Base-by-base conservation (phyloP, 345 rosid genomes). In the Dipteronia sinensis region DNA sequence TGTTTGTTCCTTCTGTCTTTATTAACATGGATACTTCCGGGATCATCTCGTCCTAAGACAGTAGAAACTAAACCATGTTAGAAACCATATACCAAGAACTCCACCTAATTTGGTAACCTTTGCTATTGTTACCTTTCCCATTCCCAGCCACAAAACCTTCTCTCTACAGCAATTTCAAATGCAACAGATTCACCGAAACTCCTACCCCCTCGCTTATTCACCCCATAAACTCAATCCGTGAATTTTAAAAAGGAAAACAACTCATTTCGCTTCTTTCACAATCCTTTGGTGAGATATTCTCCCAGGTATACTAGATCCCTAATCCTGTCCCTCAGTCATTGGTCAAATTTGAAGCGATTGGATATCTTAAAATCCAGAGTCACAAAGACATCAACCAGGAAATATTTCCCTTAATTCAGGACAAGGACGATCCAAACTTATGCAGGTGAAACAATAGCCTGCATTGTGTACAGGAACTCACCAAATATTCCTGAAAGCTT, bases 91-190 rank as follows among this genome's bases (percentile, higher is more conserved):
- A 58, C 25, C 44, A 53, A 34, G 19, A 47, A 58, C 31, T 56
- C 51, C 42, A 58, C 53, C 12, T 34, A 29, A 10, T 58, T 20
- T 13, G 19, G 31, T 58, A 58, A 72, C 53, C 65, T 42, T 58
- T 20, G 20, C 10, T 15, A 13, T 56, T 55, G 62, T 71, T 31
- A 31, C 65, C 40, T n/a, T 55, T 71, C 20, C 75, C 29, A 53
- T 34, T 55, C 64, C 61, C 25, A 71, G 55, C 63, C 27, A 7
- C 23, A 25, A 25, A 17, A 25, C 74, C 16, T 7, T 29, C 46
- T 10, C 9, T 72, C 65, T 71, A 38, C 29, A 58, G 16, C 75
- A 72, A 73, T 22, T 72, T 61, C 58, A 13, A 19, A 44, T 73
- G 67, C 76, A 55, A 55, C 46, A 72, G 46, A 53, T 34, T 29